Conservation (phyloP, 2,329 filamentous ascomycete genomes). For the Plenodomus biglobosus region DNA sequence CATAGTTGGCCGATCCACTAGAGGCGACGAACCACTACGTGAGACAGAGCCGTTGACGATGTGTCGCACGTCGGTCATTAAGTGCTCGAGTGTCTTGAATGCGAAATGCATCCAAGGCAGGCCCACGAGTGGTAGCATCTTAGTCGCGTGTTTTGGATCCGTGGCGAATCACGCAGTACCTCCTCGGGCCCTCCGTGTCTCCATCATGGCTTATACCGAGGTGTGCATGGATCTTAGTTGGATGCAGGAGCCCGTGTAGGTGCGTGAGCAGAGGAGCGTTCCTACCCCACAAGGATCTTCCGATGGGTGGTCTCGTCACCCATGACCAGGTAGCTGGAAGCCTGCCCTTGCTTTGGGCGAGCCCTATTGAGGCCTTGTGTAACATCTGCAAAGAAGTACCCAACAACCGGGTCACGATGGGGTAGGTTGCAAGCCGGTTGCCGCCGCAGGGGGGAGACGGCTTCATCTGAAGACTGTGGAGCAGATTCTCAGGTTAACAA, state of each 20-base stretch:
- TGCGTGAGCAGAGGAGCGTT: conserved; percentile 32
- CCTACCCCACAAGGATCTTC: conserved; percentile 29
- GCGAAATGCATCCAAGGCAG: conserved; percentile 11
- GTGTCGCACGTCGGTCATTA: conserved; percentile 35
- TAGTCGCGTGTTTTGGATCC: conserved; percentile 3
- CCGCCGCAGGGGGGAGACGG: conserved; percentile 23
- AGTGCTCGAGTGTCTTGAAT: conserved; percentile 16
- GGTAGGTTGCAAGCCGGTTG: conserved; percentile 25
- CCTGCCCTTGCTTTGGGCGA: conserved; percentile 33
- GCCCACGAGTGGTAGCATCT: conserved; percentile 9
- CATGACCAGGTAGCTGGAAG: conserved; percentile 31
- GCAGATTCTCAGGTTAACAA: conserved; percentile 2
- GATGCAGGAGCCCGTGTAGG: conserved; percentile 33
- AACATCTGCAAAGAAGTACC: conserved; percentile 27
- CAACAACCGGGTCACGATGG: conserved; percentile 33
- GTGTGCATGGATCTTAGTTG: conserved; percentile 9
- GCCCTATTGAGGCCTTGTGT: conserved; percentile 21
- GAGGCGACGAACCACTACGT: conserved; percentile 17
- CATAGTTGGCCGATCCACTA: conserved; percentile 16
- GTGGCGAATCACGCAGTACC: conserved; percentile 4
- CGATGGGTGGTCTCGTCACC: conserved; percentile 29
- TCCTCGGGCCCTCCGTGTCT: conserved; percentile 9
- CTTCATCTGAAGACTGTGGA: conserved; percentile 28
- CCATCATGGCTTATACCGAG: neutral
- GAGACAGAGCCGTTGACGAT: conserved; percentile 28